Evolutionary conservation across 352 stramenopile genomes (phyloP), one percentile per base, ranked within the genome.

Genomic region (Phytopythium litorale): DNA sequence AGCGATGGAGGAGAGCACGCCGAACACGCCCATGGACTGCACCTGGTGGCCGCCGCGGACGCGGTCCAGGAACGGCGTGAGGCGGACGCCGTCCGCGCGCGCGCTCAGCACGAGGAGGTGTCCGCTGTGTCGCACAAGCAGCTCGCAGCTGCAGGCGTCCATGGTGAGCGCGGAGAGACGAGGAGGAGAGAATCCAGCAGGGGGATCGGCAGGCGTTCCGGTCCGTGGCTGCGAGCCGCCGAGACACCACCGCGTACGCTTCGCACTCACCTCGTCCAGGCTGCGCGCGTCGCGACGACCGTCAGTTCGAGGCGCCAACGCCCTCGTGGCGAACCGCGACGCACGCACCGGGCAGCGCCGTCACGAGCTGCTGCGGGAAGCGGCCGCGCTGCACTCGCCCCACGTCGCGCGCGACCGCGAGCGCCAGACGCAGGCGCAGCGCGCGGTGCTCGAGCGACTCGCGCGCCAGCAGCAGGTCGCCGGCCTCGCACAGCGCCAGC

Each of bases 401-500:
- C 40, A 89, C 81, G 57, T 85, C 73, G 6, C 67, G 65, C 51
- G 77, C 79, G 16, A 85, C 71, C 25, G 62, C 43, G n/a, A 68
- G 66, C 23, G 84, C 73, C 16, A 87, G 66, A 19, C 67, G 58
- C 7, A 88, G 62, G 18, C 65, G 71, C 33, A 84, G 50, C 32
- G 58, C 18, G 12, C 62, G 56, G 43, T 85, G 62, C 9, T 66
- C 52, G 32, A 85, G 63, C 30, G 73, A 63, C 49, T 87, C 79
- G 7, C 79, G 75, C 23, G 68, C 55, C n/a, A 89, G 71, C 40
- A 89, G 63, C 57, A 89, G 30, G 42, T 89, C 79, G 19, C 79
- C 77, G 56, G 74, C 71, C 54, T 89, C 77, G 64, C 77, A 80
- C 30, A 87, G 61, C 25, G 75, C 76, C 45, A 86, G 57, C 38